These are phyloP conservation scores for Paxillus rubicundulus DNA, from an alignment of 768 basidiomycete genomes.

Conservation along the genomic window DNA sequence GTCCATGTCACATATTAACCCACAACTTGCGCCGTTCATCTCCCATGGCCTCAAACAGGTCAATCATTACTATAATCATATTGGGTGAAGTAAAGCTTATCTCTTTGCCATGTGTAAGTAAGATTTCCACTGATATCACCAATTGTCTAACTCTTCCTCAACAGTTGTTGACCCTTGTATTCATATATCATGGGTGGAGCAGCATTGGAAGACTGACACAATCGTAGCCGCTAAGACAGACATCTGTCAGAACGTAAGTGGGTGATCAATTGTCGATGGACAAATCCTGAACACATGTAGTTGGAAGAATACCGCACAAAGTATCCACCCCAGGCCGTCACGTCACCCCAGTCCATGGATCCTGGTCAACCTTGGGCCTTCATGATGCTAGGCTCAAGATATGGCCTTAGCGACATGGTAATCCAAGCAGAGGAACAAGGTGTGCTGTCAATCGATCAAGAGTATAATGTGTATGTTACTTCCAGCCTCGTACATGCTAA, in stretches of 20 bases:
- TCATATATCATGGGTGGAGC: not conserved
- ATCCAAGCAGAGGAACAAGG: too few species aligned
- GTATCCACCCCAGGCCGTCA: too few species aligned
- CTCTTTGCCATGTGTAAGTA: too few species aligned
- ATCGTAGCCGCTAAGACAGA: too few species aligned
- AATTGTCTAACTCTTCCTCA: not conserved
- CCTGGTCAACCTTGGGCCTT: not conserved
- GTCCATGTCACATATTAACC: not conserved
- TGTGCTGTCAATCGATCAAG: too few species aligned
- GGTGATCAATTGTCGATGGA: too few species aligned
- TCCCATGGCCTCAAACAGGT: not conserved
- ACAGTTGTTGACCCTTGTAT: not conserved
- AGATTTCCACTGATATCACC: not conserved
- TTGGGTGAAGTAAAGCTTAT: not conserved
- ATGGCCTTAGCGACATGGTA: not conserved
- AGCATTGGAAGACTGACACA: too few species aligned
- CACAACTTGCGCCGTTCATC: not conserved
- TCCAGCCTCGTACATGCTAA: not conserved
- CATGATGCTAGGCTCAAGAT: not conserved
- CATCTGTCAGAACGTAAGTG: too few species aligned
- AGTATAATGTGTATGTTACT: too few species aligned
- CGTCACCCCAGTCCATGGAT: too few species aligned
- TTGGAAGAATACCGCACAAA: too few species aligned
- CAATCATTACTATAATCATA: not conserved
- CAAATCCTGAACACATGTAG: too few species aligned